Percentiles rank a stretch among this genome's conserved stretches.
Conservation (phyloP, 78 protist species). For the Mastigamoeba balamuthi region DNA sequence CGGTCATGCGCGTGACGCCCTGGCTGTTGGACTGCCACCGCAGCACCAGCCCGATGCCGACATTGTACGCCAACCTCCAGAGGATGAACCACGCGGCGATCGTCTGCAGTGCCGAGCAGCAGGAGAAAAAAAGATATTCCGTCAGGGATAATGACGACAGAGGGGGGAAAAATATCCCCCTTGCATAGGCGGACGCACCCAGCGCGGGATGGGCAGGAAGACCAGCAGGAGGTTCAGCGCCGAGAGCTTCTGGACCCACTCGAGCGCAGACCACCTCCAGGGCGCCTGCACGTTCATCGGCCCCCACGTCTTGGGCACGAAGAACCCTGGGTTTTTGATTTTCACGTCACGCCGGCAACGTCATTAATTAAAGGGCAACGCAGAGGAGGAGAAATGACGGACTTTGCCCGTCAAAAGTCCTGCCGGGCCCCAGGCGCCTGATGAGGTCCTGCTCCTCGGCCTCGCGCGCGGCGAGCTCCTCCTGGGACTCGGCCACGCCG, state of each 20-base stretch:
- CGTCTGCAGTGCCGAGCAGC: too few species aligned
- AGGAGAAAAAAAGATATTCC: neutral
- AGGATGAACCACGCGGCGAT: slow-evolving; percentile 39
- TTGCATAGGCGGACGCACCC: neutral
- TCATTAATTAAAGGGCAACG: too few species aligned
- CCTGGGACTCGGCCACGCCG: too few species aligned
- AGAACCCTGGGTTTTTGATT: neutral
- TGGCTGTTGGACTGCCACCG: slow-evolving; percentile 36
- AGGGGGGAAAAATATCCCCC: too few species aligned
- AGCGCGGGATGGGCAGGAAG: neutral
- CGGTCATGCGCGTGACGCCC: slow-evolving; percentile 2
- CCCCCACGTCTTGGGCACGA: neutral
- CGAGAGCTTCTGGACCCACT: neutral
- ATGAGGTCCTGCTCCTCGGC: too few species aligned
- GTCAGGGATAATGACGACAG: neutral
- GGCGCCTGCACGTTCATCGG: neutral
- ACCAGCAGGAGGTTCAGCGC: neutral
- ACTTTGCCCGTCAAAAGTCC: too few species aligned
- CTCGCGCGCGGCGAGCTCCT: too few species aligned
- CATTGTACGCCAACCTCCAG: slow-evolving; percentile 74
- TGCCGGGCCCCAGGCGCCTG: too few species aligned
- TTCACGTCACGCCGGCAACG: too few species aligned
- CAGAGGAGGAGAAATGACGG: too few species aligned
- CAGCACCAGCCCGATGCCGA: slow-evolving; percentile 64
- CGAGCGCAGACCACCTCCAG: neutral